Percentiles rank a stretch among this genome's conserved stretches.
Evolutionary conservation across 306 rosid species (phyloP).

Genomic region (Lupinus albus): DNA sequence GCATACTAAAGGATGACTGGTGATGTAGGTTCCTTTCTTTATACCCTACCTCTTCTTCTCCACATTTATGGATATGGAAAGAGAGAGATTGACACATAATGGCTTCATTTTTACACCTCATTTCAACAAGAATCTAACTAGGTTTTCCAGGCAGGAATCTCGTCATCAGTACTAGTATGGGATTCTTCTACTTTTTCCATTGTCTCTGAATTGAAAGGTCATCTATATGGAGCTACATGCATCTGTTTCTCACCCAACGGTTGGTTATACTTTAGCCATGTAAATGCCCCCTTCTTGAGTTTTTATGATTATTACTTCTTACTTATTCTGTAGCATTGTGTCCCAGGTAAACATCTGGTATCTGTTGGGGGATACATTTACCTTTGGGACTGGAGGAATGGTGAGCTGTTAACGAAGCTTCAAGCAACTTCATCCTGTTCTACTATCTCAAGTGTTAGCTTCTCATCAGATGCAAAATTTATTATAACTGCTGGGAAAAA

Average conservation of each 20-base stretch:
- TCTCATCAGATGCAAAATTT: slow-evolving; percentile 65
- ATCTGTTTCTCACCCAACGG: slow-evolving; percentile 80
- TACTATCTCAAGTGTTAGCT: slow-evolving; percentile 60
- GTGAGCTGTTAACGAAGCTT: slow-evolving; percentile 61
- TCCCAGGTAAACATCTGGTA: slow-evolving; percentile 64
- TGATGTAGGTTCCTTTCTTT: not conserved
- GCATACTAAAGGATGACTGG: not conserved
- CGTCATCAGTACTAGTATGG: slow-evolving; percentile 72
- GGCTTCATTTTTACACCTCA: slow-evolving; percentile 20
- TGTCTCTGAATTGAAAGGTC: slow-evolving; percentile 68
- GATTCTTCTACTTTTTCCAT: slow-evolving; percentile 48
- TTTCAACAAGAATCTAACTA: slow-evolving; percentile 33
- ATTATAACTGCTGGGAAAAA: slow-evolving; percentile 72
- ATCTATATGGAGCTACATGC: slow-evolving; percentile 64
- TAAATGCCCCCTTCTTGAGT: slow-evolving; percentile 31
- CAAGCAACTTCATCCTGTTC: slow-evolving; percentile 70
- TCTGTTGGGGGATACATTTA: slow-evolving; percentile 71
- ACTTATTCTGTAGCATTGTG: slow-evolving; percentile 40
- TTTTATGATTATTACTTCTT: slow-evolving; percentile 33
- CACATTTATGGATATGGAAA: slow-evolving; percentile 21
- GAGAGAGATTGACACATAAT: slow-evolving; percentile 15
- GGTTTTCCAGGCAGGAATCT: slow-evolving; percentile 68
- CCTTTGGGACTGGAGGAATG: slow-evolving; percentile 74
- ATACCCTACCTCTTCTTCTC: not conserved
- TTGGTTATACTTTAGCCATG: slow-evolving; percentile 42